These are phyloP conservation scores for Penicillium thymicola DNA, from an alignment of 2,329 filamentous ascomycete genomes.

Conservation along the genomic window DNA sequence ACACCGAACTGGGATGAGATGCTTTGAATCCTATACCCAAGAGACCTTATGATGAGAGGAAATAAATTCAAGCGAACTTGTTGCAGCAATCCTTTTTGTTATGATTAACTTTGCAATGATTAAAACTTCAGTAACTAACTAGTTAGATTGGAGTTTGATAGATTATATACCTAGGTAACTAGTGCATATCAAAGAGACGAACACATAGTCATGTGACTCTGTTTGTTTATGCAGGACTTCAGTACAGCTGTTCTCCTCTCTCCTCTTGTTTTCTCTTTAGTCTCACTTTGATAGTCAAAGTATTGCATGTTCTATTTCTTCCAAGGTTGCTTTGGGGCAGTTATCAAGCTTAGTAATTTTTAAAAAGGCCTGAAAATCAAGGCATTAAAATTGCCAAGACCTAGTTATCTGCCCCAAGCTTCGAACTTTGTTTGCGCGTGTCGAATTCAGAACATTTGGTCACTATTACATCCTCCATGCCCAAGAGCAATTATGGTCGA, in stretches of 20 bases:
- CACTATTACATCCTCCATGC: background rate
- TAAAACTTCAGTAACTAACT: background rate
- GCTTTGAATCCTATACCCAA: slow-evolving; percentile 22
- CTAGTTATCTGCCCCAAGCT: background rate
- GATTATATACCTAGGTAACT: background rate
- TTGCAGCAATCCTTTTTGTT: background rate
- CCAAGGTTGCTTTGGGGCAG: background rate
- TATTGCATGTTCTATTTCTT: background rate
- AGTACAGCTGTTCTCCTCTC: background rate
- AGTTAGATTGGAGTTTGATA: background rate
- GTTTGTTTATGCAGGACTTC: background rate
- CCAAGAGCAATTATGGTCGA: background rate
- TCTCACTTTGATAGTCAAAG: background rate
- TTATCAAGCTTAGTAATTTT: background rate
- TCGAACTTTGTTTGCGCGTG: background rate
- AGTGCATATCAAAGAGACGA: background rate
- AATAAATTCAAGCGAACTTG: background rate
- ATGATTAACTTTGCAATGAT: background rate
- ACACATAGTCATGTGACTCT: background rate
- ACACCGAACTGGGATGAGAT: slow-evolving; percentile 59
- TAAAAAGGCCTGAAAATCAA: background rate
- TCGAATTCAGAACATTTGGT: background rate
- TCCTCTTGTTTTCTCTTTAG: background rate
- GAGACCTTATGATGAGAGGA: background rate
- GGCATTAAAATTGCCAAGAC: background rate